Percentiles rank a stretch among this genome's conserved stretches.
These are phyloP conservation scores for Sherardia arvensis DNA, from an alignment of 257 asterid species.

Conservation along the genomic window DNA sequence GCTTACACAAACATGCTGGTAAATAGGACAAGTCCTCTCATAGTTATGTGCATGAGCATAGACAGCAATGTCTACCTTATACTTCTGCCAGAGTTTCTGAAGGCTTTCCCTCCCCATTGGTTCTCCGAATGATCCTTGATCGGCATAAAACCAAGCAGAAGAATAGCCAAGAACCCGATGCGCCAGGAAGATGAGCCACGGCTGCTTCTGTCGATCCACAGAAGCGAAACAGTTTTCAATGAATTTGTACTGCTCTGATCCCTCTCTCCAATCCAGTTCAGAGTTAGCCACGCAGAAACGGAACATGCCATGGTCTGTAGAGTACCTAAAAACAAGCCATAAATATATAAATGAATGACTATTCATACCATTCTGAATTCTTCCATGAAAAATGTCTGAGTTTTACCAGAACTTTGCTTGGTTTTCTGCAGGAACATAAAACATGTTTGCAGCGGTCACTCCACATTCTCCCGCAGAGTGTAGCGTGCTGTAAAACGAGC, in stretches of 20 bases:
- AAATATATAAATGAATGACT: neutral
- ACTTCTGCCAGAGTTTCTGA: slow-evolving; percentile 88
- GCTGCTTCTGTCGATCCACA: slow-evolving; percentile 73
- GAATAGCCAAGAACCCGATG: slow-evolving; percentile 87
- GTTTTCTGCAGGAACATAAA: slow-evolving; percentile 86
- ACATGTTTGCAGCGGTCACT: slow-evolving; percentile 70
- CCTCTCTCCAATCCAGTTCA: slow-evolving; percentile 90
- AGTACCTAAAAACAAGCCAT: slow-evolving; percentile 66
- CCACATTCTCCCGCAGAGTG: slow-evolving; percentile 99
- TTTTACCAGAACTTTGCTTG: slow-evolving; percentile 91
- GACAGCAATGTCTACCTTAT: slow-evolving; percentile 75
- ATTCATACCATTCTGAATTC: too few species aligned
- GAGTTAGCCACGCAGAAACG: slow-evolving; percentile 80
- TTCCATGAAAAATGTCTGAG: too few species aligned
- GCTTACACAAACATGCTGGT: slow-evolving; percentile 72
- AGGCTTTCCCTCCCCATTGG: slow-evolving; percentile 92
- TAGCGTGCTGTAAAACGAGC: slow-evolving; percentile 60
- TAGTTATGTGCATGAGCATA: slow-evolving; percentile 68
- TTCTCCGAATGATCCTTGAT: slow-evolving; percentile 66
- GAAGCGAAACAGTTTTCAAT: slow-evolving; percentile 71
- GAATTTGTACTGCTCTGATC: slow-evolving; percentile 67
- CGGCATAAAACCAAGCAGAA: slow-evolving; percentile 40
- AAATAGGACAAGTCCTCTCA: slow-evolving; percentile 70
- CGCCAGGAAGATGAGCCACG: slow-evolving; percentile 80
- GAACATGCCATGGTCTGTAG: slow-evolving; percentile 90